Evolutionary conservation across 2,329 filamentous ascomycete species (phyloP), one percentile per base, ranked within the genome.

Genomic region (Calonectria pseudoturangicola): DNA sequence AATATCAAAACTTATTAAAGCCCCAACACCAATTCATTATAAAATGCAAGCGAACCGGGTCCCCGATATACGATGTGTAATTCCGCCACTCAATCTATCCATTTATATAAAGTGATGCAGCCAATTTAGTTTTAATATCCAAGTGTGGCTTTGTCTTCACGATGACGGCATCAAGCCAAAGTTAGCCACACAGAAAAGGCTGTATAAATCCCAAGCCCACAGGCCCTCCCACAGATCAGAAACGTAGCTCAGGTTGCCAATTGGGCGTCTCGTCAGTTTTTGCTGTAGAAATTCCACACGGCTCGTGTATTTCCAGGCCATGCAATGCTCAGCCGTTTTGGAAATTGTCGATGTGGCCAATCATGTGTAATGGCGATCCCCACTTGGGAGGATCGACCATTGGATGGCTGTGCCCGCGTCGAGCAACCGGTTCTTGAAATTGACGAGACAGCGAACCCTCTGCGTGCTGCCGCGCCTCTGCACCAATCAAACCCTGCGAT

Each of bases 271-370:
- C 33, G 21, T 36, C 15, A 41, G 27, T 41, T 28, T 21, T 28
- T 21, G 5, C 21, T 27, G n/a, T 21, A 8, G 10, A 25, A 39
- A n/a, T n/a, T 41, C 33, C 9, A 8, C 30, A 2, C 18, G 13
- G 18, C 54, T 41, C 33, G 33, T 58, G 33, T 41, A 41, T 58
- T 58, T 54, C 18, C 54, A 58, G 39, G 9, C 45, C 45, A 36
- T 3, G 2, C 18, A 16, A 16, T 18, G 16, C 33, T 39, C 3
- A 15, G 27, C 8, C 21, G 16, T 33, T 21, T 39, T 60, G 36
- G 12, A 48, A 67, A 67, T 67, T 67, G 65, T 58, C 65, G 65
- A 58, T 25, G 13, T 21, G 6, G 63, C 63, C 63, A 66, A 54
- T 50, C 63, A 66, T 41, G 13, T 62, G 36, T 27, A n/a, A 28